Evolutionary conservation across 768 basidiomycete genomes (phyloP), one percentile per base, ranked within the genome.

Genomic region (Mycena rosella): DNA sequence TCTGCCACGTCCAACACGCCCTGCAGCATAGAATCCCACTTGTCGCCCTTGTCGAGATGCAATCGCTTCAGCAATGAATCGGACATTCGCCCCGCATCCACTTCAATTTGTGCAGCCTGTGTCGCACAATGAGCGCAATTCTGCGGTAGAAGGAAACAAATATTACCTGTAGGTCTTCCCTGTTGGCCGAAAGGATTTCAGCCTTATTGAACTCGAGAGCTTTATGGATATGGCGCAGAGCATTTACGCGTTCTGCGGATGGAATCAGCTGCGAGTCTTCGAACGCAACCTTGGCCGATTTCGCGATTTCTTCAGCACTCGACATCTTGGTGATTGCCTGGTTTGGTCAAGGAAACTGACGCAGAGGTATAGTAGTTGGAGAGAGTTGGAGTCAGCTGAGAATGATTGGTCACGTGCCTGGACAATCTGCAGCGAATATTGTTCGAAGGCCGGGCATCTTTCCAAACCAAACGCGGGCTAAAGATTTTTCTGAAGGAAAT

Each of bases 1-100:
- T 81, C 78, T 32, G 94, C 94, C 24, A 99, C 97, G 73, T 98
- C 96, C 13, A 86, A 75, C 42, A 99, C 86, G 18, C 98, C 98
- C 69, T 94, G 89, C 7, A 98, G 84, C 95, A 99, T 97, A 0
- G 93, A 88, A 29, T 94, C 91, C 93, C 95, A 99, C 79, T 99
- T 99, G 74, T 94, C 95, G 36, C 87, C 87, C 63, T 83, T 87
- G 74, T 80, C 81, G 61, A 95, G 86, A 76, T 98, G 95, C 27
- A 99, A 84, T 22, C 98, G 89, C 52, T 92, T 94, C n/a, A 96
- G 80, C 58, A 99, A 80, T 8, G 96, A 88, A 3, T 84, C 83
- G 0, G 96, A 92, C 85, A 99, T 94, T 17, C 88, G 89, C 0
- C 96, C 96, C 0, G 91, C 87, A 42, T 89, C 88, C 3, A 96